Base-by-base conservation (phyloP, 1,284 basidiomycete species). In the Phellopilus nigrolimitatus region DNA sequence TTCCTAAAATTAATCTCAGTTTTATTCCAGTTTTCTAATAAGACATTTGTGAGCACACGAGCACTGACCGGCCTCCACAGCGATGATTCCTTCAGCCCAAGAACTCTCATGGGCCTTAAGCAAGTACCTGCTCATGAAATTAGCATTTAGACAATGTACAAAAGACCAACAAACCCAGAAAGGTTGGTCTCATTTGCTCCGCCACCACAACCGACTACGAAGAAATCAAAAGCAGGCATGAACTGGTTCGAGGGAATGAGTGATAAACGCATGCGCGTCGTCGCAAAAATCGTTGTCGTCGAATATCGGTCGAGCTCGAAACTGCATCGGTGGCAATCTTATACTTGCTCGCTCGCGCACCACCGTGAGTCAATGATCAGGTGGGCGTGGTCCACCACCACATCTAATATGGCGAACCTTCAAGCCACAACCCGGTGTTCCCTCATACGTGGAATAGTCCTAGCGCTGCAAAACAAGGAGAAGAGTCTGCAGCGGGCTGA, bases 191-290 rank as follows among this genome's bases (percentile, higher is more conserved):
- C 87, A 62, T 78, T 78, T 17, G 83, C 83, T 42, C 88, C 87
- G 43, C 88, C 87, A 55, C 87, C 87, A 54, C 80, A 78, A 57
- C 88, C 87, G 21, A 90, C 77, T 57, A 85, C 84, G 51, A 88
- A 68, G 57, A 90, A 59, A 64, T 88, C 82, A 64, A 88, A 88
- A 51, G 73, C 64, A 54, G 74, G 68, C 65, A 66, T 70, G 9
- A n/a, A 28, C 28, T 45, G 17, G 43, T 3, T 15, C 34, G 34
- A 15, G n/a, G 34, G 34, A 13, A 37, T 13, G 34, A 13, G 34
- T 15, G 34, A n/a, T 33, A n/a, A 9, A 33, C 31, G 31, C 31
- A n/a, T 47, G n/a, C n/a, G n/a, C 45, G 45, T 47, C 17, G 31
- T 24, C n/a, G 33, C 28, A 22, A 42, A 42, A 9, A 25, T 24